phyloP scores from a whole-genome alignment of 495 filamentous ascomycete species.

The Glutinoglossum americanum region DNA sequence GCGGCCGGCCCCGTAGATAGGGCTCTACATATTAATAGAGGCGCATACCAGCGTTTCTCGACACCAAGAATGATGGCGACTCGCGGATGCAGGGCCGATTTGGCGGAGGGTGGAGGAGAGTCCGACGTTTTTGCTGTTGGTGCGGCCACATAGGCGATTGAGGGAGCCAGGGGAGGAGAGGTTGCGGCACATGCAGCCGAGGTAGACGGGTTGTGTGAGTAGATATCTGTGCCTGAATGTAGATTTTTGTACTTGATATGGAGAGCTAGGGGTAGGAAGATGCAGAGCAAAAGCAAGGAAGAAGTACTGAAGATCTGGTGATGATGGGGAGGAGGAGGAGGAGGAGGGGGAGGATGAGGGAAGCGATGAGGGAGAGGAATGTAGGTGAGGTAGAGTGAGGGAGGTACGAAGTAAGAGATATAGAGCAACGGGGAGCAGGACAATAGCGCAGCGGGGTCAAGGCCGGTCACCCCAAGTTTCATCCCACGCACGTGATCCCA shows the following conservation, averaged over 20 bases:
- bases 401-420: too few species aligned
- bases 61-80: constrained; percentile 44
- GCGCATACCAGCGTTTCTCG: constrained; percentile 37
- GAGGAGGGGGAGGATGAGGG: background rate
- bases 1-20: constrained; percentile 35
- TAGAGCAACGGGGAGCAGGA: too few species aligned
- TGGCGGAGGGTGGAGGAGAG: constrained; percentile 3
- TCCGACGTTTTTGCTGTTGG: background rate
- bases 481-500: too few species aligned
- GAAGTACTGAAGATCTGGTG: too few species aligned
- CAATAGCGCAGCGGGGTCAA: too few species aligned
- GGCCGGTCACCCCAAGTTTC: too few species aligned
- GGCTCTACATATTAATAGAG: constrained; percentile 37
- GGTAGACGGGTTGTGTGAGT: background rate
- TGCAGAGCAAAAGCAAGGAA: background rate
- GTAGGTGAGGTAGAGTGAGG: too few species aligned
- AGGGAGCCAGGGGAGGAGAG: constrained; percentile 1
- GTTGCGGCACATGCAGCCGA: background rate
- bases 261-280: too few species aligned
- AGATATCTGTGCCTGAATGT: too few species aligned
- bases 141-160: background rate
- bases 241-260: too few species aligned
- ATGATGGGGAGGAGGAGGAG: background rate
- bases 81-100: constrained; percentile 30
- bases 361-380: too few species aligned